A percentile compares a stretch with the other conserved stretches of the same genome.
Conservation (phyloP, 1,284 basidiomycete genomes). For the Bjerkandera adusta region DNA sequence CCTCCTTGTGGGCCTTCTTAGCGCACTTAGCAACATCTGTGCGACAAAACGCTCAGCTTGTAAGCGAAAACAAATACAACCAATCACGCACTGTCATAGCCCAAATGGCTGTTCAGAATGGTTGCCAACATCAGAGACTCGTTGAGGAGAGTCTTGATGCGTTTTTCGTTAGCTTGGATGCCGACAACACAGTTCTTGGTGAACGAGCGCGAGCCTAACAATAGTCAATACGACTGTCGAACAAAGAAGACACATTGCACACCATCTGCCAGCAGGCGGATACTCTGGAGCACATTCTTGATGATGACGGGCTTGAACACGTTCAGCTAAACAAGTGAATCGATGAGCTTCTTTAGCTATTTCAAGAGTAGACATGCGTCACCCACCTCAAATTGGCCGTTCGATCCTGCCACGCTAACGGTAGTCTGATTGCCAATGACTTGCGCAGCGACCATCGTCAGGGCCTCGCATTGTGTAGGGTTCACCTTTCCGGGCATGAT, state of each 20-base stretch:
- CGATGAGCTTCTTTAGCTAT: neutral
- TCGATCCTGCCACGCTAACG: conserved; percentile 91
- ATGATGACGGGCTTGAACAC: conserved; percentile 99
- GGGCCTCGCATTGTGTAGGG: conserved; percentile 98
- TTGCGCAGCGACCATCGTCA: conserved; percentile 99
- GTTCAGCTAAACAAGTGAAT: conserved; percentile 72
- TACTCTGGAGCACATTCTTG: conserved; percentile 96
- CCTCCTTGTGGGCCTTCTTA: conserved; percentile 99
- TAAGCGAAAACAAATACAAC: conserved; percentile 10
- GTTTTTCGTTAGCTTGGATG: conserved; percentile 93
- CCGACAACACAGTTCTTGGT: conserved; percentile 97
- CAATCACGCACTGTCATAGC: conserved; percentile 86
- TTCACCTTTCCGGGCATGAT: conserved; percentile 99
- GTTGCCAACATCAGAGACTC: conserved; percentile 97
- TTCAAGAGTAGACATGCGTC: conserved; percentile 1
- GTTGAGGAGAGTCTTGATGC: conserved; percentile 87
- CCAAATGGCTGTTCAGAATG: conserved; percentile 89
- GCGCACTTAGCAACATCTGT: conserved; percentile 96
- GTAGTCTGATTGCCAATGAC: conserved; percentile 98
- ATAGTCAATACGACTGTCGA: conserved; percentile 5
- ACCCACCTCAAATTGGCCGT: conserved; percentile 93
- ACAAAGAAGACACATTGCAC: conserved; percentile 2
- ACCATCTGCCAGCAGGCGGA: conserved; percentile 93
- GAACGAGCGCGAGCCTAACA: conserved; percentile 82
- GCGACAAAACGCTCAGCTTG: neutral